Conservation (phyloP, 768 basidiomycete genomes). For the Harrya chromipes region DNA sequence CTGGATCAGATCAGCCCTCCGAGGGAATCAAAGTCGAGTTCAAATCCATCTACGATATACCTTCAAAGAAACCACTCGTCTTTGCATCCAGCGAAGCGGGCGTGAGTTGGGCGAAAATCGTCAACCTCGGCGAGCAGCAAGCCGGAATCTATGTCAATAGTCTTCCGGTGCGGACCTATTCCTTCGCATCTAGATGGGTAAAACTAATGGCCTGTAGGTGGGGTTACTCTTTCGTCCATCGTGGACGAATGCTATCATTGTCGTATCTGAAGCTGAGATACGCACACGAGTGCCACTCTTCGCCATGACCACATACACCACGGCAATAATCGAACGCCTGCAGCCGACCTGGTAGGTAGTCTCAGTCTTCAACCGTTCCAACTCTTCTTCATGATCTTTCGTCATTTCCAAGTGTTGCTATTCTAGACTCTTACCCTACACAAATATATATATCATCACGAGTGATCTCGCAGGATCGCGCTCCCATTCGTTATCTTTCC, state of each 20-base stretch:
- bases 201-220: conserved; percentile 34
- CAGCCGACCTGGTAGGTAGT: conserved; percentile 49
- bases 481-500: conserved; percentile 55
- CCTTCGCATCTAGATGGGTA: not conserved
- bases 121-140: conserved; percentile 48
- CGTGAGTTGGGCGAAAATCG: conserved; percentile 49
- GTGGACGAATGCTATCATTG: conserved; percentile 45
- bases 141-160: conserved; percentile 46
- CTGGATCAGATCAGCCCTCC: conserved; percentile 9
- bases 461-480: conserved; percentile 36
- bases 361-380: not conserved
- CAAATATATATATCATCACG: conserved; percentile 43
- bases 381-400: not conserved
- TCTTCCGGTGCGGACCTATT: conserved; percentile 37
- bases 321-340: conserved; percentile 39
- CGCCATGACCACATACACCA: conserved; percentile 49
- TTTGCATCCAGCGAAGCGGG: conserved; percentile 48
- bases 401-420: conserved; percentile 36
- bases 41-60: conserved; percentile 30
- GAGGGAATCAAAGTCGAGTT: conserved; percentile 37
- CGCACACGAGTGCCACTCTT: conserved; percentile 44
- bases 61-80: conserved; percentile 34
- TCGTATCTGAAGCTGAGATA: conserved; percentile 52
- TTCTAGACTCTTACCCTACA: conserved; percentile 53
- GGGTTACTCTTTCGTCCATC: conserved; percentile 48